These are phyloP conservation scores for Cercospora beticola DNA, from an alignment of 2,329 filamentous ascomycete species.

Conservation along the genomic window DNA sequence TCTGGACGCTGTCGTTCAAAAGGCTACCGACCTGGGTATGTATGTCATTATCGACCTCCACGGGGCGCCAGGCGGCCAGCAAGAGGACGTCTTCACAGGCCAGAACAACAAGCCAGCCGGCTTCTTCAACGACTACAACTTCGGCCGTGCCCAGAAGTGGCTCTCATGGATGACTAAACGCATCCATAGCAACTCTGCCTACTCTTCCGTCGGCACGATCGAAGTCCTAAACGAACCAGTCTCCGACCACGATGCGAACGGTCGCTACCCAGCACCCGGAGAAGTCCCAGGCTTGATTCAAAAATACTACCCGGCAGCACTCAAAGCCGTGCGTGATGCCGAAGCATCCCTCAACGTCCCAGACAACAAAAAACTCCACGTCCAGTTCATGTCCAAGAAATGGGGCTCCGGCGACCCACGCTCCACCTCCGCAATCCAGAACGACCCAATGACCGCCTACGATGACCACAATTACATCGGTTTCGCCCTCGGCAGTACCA, in stretches of 20 bases:
- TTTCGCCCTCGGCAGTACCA: background rate
- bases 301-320: slow-evolving; percentile 13
- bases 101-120: slow-evolving; percentile 13
- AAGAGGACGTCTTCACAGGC: slow-evolving; percentile 13
- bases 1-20: slow-evolving; percentile 13
- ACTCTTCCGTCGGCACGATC: slow-evolving; percentile 13
- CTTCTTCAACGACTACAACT: slow-evolving; percentile 18
- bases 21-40: slow-evolving; percentile 13
- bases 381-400: slow-evolving; percentile 18
- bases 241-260: slow-evolving; percentile 4
- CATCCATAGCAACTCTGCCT: slow-evolving; percentile 15
- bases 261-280: slow-evolving; percentile 10
- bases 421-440: slow-evolving; percentile 4
- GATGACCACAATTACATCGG: slow-evolving; percentile 22
- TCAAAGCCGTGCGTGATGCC: slow-evolving; percentile 13
- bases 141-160: slow-evolving; percentile 14
- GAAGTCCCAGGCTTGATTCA: slow-evolving; percentile 7
- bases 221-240: slow-evolving; percentile 19
- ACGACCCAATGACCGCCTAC: slow-evolving; percentile 12
- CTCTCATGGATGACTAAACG: slow-evolving; percentile 17
- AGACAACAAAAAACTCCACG: slow-evolving; percentile 9
- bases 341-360: slow-evolving; percentile 12
- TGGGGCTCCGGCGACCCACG: slow-evolving; percentile 15
- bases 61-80: slow-evolving; percentile 13
- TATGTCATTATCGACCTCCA: slow-evolving; percentile 19